Percentiles rank a stretch among this genome's conserved stretches.
These are phyloP conservation scores for Macrocystidia cucumis DNA, from an alignment of 1,284 basidiomycete genomes.

Conservation along the genomic window DNA sequence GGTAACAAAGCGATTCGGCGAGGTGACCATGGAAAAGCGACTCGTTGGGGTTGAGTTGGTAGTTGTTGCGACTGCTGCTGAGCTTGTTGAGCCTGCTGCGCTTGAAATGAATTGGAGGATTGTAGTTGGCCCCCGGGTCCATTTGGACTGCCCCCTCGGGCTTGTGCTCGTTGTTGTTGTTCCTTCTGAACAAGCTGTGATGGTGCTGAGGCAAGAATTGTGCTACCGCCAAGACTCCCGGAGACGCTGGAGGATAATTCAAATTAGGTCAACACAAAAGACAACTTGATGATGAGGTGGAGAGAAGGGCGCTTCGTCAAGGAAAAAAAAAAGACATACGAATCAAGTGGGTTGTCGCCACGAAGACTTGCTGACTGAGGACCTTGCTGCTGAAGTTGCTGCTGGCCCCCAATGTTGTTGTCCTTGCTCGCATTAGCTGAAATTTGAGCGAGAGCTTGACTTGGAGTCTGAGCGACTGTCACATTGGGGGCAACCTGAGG, in stretches of 20 bases:
- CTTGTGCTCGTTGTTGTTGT: constrained; percentile 26
- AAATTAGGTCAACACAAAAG: background rate
- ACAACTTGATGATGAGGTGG: background rate
- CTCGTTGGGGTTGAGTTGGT: constrained; percentile 37
- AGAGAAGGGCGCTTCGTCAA: no score
- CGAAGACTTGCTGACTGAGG: constrained; percentile 20
- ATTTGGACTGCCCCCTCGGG: constrained; percentile 19
- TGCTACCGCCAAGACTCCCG: constrained; percentile 6
- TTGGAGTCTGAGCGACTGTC: constrained; percentile 50
- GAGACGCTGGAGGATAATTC: constrained; percentile 5
- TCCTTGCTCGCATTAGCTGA: constrained; percentile 28
- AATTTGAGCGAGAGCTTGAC: constrained; percentile 56
- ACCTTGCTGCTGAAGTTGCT: constrained; percentile 15
- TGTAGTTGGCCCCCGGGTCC: constrained; percentile 10
- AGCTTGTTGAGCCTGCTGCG: constrained; percentile 14
- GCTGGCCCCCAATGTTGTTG: constrained; percentile 16
- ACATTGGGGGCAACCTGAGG: constrained; percentile 34
- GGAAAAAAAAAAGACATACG: constrained; percentile 25
- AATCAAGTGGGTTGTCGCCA: constrained; percentile 25
- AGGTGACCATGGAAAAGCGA: constrained; percentile 74
- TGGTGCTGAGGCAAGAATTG: constrained; percentile 2
- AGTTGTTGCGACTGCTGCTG: constrained; percentile 17
- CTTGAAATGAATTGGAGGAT: constrained; percentile 20
- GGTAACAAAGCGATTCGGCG: constrained; percentile 61
- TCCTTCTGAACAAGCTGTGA: constrained; percentile 11